Base-by-base conservation (phyloP, 1,284 basidiomycete species). In the Pulchroboletus neoregius region DNA sequence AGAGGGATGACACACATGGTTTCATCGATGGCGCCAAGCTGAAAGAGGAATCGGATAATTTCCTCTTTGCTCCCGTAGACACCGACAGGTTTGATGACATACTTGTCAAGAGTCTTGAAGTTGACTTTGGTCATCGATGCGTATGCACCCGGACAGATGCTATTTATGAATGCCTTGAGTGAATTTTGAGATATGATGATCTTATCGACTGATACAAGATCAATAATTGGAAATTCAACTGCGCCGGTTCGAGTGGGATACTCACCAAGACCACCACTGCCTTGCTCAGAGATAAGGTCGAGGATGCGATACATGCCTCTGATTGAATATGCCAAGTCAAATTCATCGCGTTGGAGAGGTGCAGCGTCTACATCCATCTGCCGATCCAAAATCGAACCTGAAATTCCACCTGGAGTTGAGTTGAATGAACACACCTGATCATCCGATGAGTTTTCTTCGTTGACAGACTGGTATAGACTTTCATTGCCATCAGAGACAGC, bases 51-150 rank as follows among this genome's bases (percentile, higher is more conserved):
- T 8, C 66, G 58, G 6, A 74, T 67, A 7, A 84, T 74, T 46
- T 75, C 69, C 0, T 62, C 54, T 52, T 72, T 74, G 58, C 73
- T 75, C 1, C 80, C 81, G 45, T 81, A 83, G 2, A 82, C 48
- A 0, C 81, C 81, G 1, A 80, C 54, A 4, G 77, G 76, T 49
- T 72, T 72, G 42, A 80, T 58, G 9, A 51, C 40, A 10, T 71
- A 51, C 5, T 62, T 51, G 46, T 81, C 77, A 2, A 82, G 66
- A 0, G 63, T 52, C 27, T 69, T 68, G 60, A 81, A 81, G 51
- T 80, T 70, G 31, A 81, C 72, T 43, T 69, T 73, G 1, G 75
- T 80, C 50, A 80, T 62, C 0, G 75, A 74, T 3, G 58, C 52
- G 48, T 54, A 80, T 5, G 78, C 71, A 2, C 73, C 70, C 0